A percentile compares a stretch with the other conserved stretches of the same genome.
phyloP scores from a whole-genome alignment of 148 eudicot species.

The Vaccinium vitisidaea region DNA sequence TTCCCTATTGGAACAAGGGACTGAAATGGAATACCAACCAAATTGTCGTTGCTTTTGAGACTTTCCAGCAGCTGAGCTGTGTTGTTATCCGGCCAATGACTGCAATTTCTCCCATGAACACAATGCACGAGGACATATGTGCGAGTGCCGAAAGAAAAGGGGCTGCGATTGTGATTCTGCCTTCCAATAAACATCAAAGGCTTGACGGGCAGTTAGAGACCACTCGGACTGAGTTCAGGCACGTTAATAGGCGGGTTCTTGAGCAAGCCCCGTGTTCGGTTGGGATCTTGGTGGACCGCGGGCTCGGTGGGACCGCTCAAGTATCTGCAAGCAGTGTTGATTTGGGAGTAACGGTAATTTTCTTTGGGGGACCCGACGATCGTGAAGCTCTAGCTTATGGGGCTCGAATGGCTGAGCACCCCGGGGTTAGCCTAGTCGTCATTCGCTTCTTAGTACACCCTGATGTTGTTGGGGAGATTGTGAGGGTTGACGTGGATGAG shows the following conservation, averaged over 20 bases:
- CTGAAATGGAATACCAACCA: conserved; percentile 39
- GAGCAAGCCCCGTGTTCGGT: conserved; percentile 66
- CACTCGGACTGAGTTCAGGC: conserved; percentile 47
- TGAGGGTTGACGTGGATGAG: conserved; percentile 29
- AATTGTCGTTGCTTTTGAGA: conserved; percentile 67
- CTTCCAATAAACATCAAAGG: conserved; percentile 68
- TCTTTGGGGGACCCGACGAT: conserved; percentile 87
- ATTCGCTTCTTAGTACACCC: conserved; percentile 42
- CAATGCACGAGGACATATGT: conserved; percentile 68
- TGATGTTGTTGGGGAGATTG: conserved; percentile 22
- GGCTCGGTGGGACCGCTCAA: conserved; percentile 67
- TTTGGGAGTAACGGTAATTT: conserved; percentile 37
- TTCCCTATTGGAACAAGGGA: conserved; percentile 66
- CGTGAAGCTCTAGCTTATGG: conserved; percentile 76
- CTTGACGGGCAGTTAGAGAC: conserved; percentile 48
- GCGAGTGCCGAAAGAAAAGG: conserved; percentile 48
- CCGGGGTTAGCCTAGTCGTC: conserved; percentile 51
- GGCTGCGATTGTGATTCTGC: conserved; percentile 55
- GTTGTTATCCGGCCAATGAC: conserved; percentile 58
- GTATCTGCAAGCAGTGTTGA: conserved; percentile 69
- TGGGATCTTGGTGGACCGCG: conserved; percentile 65
- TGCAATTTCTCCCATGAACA: conserved; percentile 45
- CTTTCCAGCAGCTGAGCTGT: conserved; percentile 53
- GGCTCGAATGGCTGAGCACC: conserved; percentile 73
- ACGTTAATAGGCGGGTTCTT: conserved; percentile 54